These are phyloP conservation scores for Trametes coccinea DNA, from an alignment of 768 basidiomycete genomes.

Conservation along the genomic window DNA sequence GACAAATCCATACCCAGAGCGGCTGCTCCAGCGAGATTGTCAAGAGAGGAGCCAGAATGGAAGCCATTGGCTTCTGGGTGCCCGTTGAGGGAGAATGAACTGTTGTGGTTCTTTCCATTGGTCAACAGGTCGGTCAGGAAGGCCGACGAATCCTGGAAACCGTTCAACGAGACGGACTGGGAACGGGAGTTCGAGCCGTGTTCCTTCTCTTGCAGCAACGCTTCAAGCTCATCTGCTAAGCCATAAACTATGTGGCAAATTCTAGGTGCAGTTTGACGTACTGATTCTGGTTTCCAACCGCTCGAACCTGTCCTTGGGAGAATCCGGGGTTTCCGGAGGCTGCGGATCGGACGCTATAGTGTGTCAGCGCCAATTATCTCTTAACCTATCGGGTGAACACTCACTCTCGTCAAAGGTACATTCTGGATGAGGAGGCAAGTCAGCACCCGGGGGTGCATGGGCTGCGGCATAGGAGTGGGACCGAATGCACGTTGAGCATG, in stretches of 20 bases:
- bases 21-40: constrained; percentile 20
- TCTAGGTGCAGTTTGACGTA: constrained; percentile 36
- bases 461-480: constrained; percentile 70
- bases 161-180: neutral
- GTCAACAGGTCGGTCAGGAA: neutral
- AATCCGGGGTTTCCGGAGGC: constrained; percentile 41
- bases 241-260: neutral
- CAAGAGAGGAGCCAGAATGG: neutral
- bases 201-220: constrained; percentile 61
- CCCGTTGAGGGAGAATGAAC: neutral
- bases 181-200: constrained; percentile 2
- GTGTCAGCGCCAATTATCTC: neutral
- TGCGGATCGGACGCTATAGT: constrained; percentile 43
- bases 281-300: constrained; percentile 68
- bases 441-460: constrained; percentile 58
- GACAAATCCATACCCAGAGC: neutral
- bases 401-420: constrained; percentile 79
- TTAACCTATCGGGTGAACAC: constrained; percentile 11
- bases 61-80: neutral
- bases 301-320: constrained; percentile 62
- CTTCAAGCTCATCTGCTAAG: constrained; percentile 66
- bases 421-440: constrained; percentile 56
- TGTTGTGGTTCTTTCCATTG: too few species aligned
- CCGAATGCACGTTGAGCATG: constrained; percentile 75
- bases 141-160: neutral